These are phyloP conservation scores for Aureobasidium sp. DNA, from an alignment of 2,329 filamentous ascomycete species.

Conservation along the genomic window DNA sequence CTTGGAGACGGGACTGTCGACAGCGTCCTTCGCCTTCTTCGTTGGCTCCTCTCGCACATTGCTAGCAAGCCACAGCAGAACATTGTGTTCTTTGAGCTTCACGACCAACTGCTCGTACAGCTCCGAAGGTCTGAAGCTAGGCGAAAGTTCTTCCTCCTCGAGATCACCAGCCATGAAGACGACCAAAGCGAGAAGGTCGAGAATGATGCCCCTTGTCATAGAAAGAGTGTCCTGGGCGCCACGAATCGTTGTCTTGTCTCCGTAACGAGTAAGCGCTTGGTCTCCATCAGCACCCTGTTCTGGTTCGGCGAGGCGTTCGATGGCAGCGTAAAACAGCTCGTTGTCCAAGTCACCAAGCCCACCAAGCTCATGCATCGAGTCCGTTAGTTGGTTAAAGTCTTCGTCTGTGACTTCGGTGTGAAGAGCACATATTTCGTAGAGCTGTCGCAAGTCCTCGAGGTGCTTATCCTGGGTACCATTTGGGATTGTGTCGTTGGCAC, in stretches of 20 bases:
- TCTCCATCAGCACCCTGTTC: conserved; percentile 32
- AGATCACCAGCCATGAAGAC: conserved; percentile 80
- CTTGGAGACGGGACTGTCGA: neutral
- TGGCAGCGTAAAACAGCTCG: conserved; percentile 43
- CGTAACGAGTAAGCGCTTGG: conserved; percentile 59
- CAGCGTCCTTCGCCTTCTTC: conserved; percentile 10
- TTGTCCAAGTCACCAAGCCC: conserved; percentile 43
- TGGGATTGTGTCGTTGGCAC: neutral
- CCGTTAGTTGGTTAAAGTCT: conserved; percentile 61
- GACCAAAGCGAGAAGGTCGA: conserved; percentile 74
- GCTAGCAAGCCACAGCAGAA: conserved; percentile 58
- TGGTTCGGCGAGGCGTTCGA: conserved; percentile 38
- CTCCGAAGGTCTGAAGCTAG: conserved; percentile 51
- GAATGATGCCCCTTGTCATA: conserved; percentile 62
- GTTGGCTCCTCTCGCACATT: conserved; percentile 40
- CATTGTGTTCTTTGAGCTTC: conserved; percentile 63
- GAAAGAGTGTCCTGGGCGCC: conserved; percentile 71
- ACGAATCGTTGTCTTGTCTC: conserved; percentile 63
- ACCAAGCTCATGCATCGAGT: conserved; percentile 57
- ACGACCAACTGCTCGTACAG: conserved; percentile 62
- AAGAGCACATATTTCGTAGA: conserved; percentile 73
- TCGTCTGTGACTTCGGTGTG: conserved; percentile 74
- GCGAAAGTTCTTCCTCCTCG: conserved; percentile 60
- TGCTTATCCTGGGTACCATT: conserved; percentile 12
- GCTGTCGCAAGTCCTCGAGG: conserved; percentile 39